phyloP scores from a whole-genome alignment of 2,329 filamentous ascomycete genomes.

The Cryoendolithus antarcticus region DNA sequence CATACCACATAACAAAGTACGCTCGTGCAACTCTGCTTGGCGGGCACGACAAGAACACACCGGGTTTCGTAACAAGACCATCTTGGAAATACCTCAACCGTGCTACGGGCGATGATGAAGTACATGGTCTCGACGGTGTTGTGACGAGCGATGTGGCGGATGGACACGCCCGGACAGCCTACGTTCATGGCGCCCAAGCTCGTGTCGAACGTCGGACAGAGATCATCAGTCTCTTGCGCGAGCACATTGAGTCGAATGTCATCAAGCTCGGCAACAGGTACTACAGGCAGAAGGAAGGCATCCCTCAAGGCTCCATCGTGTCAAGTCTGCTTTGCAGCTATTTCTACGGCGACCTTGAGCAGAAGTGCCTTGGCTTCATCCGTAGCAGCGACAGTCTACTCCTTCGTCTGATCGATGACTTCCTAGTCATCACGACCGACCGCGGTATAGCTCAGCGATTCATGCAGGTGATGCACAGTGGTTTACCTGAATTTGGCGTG shows the following conservation, averaged over 20 bases:
- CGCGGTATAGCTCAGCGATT: slow-evolving; percentile 56
- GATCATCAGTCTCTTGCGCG: slow-evolving; percentile 56
- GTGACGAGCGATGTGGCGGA: slow-evolving; percentile 6
- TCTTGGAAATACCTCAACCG: slow-evolving; percentile 30
- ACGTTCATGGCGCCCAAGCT: slow-evolving; percentile 56
- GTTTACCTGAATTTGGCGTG: slow-evolving; percentile 70
- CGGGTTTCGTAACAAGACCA: slow-evolving; percentile 21
- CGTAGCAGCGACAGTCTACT: slow-evolving; percentile 47
- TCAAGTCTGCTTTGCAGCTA: slow-evolving; percentile 86
- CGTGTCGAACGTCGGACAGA: slow-evolving; percentile 44
- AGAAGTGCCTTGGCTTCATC: slow-evolving; percentile 56
- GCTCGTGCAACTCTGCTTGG: slow-evolving; percentile 51
- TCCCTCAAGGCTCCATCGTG: slow-evolving; percentile 84
- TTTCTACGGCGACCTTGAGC: slow-evolving; percentile 85
- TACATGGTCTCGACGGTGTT: slow-evolving; percentile 10
- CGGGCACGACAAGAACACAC: slow-evolving; percentile 22
- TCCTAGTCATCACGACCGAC: slow-evolving; percentile 71
- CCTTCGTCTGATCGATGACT: slow-evolving; percentile 81
- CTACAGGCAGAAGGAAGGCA: slow-evolving; percentile 77
- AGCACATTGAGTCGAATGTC: slow-evolving; percentile 76
- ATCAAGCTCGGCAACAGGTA: slow-evolving; percentile 80
- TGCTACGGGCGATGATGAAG: slow-evolving; percentile 20
- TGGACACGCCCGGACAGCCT: slow-evolving; percentile 55
- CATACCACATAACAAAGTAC: slow-evolving; percentile 64
- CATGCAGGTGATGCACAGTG: slow-evolving; percentile 65